Base-by-base conservation (phyloP, 148 eudicot genomes). In the Hydrangea macrophylla region DNA sequence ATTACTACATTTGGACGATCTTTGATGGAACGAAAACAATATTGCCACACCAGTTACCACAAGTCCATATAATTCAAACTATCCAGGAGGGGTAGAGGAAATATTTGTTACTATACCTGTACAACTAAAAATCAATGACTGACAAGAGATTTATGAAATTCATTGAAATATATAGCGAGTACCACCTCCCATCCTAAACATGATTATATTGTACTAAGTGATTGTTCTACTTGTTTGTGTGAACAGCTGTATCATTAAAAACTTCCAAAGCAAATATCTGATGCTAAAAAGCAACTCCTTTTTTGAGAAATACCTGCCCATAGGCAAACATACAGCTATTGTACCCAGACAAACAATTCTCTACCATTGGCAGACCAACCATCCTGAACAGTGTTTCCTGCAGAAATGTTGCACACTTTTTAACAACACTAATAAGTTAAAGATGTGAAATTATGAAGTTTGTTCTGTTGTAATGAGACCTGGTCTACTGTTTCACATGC, bases 361-460 rank as follows among this genome's bases (percentile, higher is more conserved):
- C 99, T 6, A 94, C 93, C 97, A 94, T 94, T 25, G 99, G 99
- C 76, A 91, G 79, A 76, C 90, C 99, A 77, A 90, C 90, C 90
- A 88, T 91, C 79, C 93, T 75, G 68, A 94, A 94, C 69, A 94
- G 96, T 72, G 89, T 91, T 75, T 89, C 99, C 99, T 94, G 86
- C 64, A 83, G n/a, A 73, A 68, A 60, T 54, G 64, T 18, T 18
- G 17, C 23, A 3, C 62, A 35, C 64, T 30, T 7, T 32, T 58
- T 58, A 39, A 71, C 39, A 65, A 33, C 36, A 18, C 33, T 17
- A 60, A 44, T 36, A 64, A 57, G 25, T 23, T 3, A 44, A 36
- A 40, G 12, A 67, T 26, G 56, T 70, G 17, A 15, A 67, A 25
- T 25, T 11, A 2, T 17, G 23, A 1, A 51, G 28, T 2, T 54